A percentile compares a stretch with the other conserved stretches of the same genome.
These are phyloP conservation scores for Leccinum variicolor DNA, from an alignment of 768 basidiomycete species.

Conservation along the genomic window DNA sequence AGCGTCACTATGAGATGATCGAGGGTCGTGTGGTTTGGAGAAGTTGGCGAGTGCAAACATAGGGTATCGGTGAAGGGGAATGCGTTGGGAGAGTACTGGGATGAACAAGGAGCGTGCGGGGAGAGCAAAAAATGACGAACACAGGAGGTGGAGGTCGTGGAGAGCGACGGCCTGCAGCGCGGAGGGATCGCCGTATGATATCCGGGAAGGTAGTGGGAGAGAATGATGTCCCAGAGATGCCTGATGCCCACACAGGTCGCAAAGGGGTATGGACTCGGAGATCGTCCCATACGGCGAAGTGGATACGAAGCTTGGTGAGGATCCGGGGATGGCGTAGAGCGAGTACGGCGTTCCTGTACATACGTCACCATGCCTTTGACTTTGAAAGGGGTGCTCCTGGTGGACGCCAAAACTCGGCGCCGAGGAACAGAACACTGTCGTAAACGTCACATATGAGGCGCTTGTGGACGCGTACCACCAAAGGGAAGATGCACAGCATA, in stretches of 20 bases:
- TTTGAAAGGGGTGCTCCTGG: constrained; percentile 9
- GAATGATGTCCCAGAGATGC: constrained; percentile 34
- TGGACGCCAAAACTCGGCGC: constrained; percentile 10
- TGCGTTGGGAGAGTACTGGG: constrained; percentile 61
- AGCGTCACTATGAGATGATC: constrained; percentile 30
- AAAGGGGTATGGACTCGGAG: constrained; percentile 31
- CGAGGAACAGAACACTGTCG: not conserved
- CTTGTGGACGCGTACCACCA: constrained; percentile 30
- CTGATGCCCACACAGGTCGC: constrained; percentile 36
- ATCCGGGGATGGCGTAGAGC: constrained; percentile 34
- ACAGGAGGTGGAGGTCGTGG: constrained; percentile 57
- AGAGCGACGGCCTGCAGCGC: constrained; percentile 48
- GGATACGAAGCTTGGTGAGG: constrained; percentile 31
- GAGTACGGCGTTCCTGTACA: constrained; percentile 23
- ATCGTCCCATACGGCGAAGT: constrained; percentile 34
- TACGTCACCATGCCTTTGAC: constrained; percentile 24
- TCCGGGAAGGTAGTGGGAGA: constrained; percentile 53
- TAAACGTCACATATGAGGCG: constrained; percentile 24
- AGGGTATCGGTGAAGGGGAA: constrained; percentile 69
- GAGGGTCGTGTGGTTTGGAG: constrained; percentile 32
- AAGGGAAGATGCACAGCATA: constrained; percentile 25
- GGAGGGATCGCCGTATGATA: constrained; percentile 44
- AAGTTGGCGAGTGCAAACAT: constrained; percentile 59
- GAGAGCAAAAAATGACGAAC: constrained; percentile 43
- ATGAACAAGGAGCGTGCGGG: constrained; percentile 5